These are phyloP conservation scores for Basipetospora chlamydospora DNA, from an alignment of 2,329 filamentous ascomycete species.

Conservation along the genomic window DNA sequence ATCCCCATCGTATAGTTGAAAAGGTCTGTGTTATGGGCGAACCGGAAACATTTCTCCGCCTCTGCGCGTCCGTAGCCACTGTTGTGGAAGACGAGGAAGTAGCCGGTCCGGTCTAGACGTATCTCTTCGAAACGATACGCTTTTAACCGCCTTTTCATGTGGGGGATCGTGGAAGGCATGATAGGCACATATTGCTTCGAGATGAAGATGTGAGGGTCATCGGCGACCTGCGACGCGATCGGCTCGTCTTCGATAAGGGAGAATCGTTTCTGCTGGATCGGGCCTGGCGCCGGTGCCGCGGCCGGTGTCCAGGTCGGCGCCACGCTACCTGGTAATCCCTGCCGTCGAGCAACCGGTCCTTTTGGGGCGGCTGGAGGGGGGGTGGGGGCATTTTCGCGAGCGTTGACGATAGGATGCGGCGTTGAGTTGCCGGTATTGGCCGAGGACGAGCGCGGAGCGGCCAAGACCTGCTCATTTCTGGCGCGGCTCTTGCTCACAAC, in stretches of 20 bases:
- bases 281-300: too few relatives aligned
- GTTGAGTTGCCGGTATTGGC: constrained; percentile 11
- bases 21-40: constrained; percentile 66
- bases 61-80: constrained; percentile 63
- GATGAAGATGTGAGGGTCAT: constrained; percentile 82
- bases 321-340: constrained; percentile 12
- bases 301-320: constrained; percentile 16
- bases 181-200: constrained; percentile 78
- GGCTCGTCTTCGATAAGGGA: constrained; percentile 49
- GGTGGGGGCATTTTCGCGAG: constrained; percentile 19
- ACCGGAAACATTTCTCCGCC: constrained; percentile 63
- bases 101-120: constrained; percentile 70
- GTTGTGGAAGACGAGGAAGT: constrained; percentile 83
- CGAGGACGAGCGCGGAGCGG: constrained; percentile 10
- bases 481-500: constrained; percentile 55
- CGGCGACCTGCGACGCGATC: constrained; percentile 54
- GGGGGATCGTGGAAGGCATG: constrained; percentile 68
- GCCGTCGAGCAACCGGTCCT: constrained; percentile 53
- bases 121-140: constrained; percentile 70
- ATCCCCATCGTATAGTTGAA: constrained; percentile 90
- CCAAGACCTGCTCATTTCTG: constrained; percentile 19
- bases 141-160: constrained; percentile 81
- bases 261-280: constrained; percentile 17
- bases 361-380: constrained; percentile 77
- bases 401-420: neutral